Evolutionary conservation across 148 eudicot genomes (phyloP).

Genomic region (Dianthus caryophyllus): DNA sequence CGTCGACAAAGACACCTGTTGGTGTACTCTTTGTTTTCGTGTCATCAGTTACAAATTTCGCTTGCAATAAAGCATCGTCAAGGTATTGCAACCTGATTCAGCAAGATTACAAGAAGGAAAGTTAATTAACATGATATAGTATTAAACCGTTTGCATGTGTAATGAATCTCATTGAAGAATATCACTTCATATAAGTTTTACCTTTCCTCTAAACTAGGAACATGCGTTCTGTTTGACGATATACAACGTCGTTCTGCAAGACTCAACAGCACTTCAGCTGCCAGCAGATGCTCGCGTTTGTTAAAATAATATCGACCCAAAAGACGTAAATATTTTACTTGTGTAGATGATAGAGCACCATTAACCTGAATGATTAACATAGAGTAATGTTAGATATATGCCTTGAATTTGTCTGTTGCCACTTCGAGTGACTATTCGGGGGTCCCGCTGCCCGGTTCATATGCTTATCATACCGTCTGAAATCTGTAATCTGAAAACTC

Average conservation of each 20-base stretch:
- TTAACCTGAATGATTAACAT: conserved; percentile 33
- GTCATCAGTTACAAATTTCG: conserved; percentile 60
- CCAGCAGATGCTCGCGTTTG: conserved; percentile 92
- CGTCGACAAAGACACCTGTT: conserved; percentile 55
- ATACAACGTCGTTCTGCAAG: conserved; percentile 73
- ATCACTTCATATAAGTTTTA: conserved; percentile 17
- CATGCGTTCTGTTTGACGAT: conserved; percentile 50
- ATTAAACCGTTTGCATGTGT: too few species aligned
- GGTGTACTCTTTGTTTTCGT: conserved; percentile 41
- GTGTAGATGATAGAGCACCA: conserved; percentile 41
- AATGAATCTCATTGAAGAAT: too few species aligned
- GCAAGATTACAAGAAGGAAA: conserved; percentile 1
- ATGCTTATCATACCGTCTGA: too few species aligned
- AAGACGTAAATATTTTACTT: conserved; percentile 77
- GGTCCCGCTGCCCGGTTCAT: too few species aligned
- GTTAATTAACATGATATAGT: conserved; percentile 7
- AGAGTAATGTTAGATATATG: too few species aligned
- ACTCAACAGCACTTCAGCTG: conserved; percentile 77
- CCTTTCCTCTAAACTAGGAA: conserved; percentile 87
- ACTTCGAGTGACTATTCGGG: not conserved
- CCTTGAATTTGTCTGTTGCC: conserved; percentile 1
- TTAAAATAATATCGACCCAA: conserved; percentile 79
- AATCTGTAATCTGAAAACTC: too few species aligned
- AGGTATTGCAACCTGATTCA: conserved; percentile 80
- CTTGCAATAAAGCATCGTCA: conserved; percentile 85